Conservation (phyloP, 306 rosid genomes). For the Vachellia pachyceras region DNA sequence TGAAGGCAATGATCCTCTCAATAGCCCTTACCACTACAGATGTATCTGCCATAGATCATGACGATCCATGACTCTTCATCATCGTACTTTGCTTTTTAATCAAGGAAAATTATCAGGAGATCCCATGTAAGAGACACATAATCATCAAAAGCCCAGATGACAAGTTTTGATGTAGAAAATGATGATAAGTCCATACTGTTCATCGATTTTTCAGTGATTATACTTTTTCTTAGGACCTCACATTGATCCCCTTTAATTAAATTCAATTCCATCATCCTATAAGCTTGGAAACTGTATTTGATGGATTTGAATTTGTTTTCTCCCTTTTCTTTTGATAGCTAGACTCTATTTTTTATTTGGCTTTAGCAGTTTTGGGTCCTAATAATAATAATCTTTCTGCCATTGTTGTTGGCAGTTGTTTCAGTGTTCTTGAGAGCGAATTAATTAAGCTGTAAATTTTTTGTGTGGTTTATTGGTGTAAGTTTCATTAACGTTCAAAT, state of each 20-base stretch:
- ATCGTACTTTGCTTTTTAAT: neutral
- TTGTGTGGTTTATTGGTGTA: neutral
- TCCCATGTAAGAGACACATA: too few relatives aligned
- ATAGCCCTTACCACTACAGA: conserved; percentile 94
- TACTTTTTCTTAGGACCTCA: neutral
- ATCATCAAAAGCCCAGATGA: too few relatives aligned
- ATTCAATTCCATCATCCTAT: neutral
- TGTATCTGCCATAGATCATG: conserved; percentile 81
- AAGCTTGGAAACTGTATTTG: neutral
- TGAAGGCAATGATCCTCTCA: conserved; percentile 89
- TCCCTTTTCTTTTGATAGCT: neutral
- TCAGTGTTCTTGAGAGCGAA: neutral
- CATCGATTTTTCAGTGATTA: neutral
- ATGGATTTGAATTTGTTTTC: neutral
- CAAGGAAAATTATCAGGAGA: neutral
- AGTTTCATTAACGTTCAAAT: neutral
- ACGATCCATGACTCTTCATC: conserved; percentile 18
- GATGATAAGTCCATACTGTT: too few relatives aligned
- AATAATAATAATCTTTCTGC: neutral
- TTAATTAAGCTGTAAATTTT: neutral
- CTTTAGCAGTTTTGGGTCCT: neutral
- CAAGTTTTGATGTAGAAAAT: too few relatives aligned
- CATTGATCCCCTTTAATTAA: neutral
- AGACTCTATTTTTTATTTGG: neutral
- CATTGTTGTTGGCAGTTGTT: neutral